A percentile compares a stretch with the other conserved stretches of the same genome.
Evolutionary conservation across 1,139 yeast species (phyloP).

Genomic region (Candida albicans): DNA sequence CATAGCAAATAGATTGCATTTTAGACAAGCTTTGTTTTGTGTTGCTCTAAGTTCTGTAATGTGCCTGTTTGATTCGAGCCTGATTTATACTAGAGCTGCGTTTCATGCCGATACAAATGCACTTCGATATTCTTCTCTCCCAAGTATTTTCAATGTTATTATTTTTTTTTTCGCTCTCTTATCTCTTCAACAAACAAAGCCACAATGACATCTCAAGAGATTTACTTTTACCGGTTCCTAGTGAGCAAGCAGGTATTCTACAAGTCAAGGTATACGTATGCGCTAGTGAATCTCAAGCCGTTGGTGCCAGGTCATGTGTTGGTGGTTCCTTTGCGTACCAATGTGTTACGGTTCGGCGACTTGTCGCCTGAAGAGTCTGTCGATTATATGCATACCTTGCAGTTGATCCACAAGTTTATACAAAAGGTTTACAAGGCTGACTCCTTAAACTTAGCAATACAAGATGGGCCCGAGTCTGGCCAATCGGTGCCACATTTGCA

Average conservation of each 20-base stretch:
- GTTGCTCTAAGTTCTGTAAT: too few relatives aligned
- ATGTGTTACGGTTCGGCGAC: constrained; percentile 63
- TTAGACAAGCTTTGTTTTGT: neutral
- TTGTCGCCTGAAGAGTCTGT: constrained; percentile 67
- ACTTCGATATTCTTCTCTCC: neutral
- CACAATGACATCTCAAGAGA: constrained; percentile 13
- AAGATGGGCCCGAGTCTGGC: constrained; percentile 95
- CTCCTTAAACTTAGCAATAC: constrained; percentile 82
- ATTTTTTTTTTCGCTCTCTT: neutral
- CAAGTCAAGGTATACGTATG: constrained; percentile 63
- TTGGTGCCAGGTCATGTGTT: constrained; percentile 87
- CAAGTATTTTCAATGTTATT: neutral
- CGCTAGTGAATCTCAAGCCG: constrained; percentile 86
- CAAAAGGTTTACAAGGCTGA: constrained; percentile 70
- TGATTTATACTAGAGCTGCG: too few relatives aligned
- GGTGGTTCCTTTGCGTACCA: constrained; percentile 72
- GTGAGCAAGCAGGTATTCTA: constrained; percentile 67
- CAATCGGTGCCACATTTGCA: constrained; percentile 93
- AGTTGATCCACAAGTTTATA: constrained; percentile 65
- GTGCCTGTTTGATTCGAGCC: too few relatives aligned
- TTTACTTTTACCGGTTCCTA: constrained; percentile 52
- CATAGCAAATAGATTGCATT: neutral
- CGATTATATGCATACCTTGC: constrained; percentile 81
- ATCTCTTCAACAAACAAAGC: neutral
- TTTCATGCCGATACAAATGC: neutral